These are phyloP conservation scores for Dioscorea alata DNA, from an alignment of 106 monocot species.

Conservation along the genomic window DNA sequence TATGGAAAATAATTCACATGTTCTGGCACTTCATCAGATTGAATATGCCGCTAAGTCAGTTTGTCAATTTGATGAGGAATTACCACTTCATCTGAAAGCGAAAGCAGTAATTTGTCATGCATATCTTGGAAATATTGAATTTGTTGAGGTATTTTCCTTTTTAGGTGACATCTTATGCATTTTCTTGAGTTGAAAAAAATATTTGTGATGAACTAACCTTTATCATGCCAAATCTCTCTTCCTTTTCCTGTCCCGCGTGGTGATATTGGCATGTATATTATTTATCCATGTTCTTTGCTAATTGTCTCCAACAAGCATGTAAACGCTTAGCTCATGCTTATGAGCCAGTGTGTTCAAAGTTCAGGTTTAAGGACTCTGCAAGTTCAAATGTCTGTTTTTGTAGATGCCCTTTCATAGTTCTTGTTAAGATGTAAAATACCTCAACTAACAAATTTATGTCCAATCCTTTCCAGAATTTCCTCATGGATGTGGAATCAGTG, in stretches of 20 bases:
- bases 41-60: conserved; percentile 20
- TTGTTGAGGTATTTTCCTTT: conserved; percentile 80
- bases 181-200: too few relatives aligned
- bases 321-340: not conserved
- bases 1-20: conserved; percentile 49
- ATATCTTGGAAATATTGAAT: conserved; percentile 66
- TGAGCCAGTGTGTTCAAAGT: not conserved
- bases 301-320: too few relatives aligned
- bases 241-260: too few relatives aligned
- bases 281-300: not conserved
- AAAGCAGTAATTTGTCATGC: conserved; percentile 71
- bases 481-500: conserved; percentile 39
- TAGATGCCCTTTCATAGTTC: too few relatives aligned
- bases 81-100: conserved; percentile 37
- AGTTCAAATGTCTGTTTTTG: not conserved
- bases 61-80: conserved; percentile 18
- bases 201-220: too few relatives aligned
- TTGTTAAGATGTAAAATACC: not conserved
- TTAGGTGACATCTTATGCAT: not conserved
- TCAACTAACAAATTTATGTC: not conserved
- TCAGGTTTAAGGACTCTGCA: not conserved
- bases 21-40: conserved; percentile 58
- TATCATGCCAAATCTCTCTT: too few relatives aligned
- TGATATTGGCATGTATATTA: not conserved
- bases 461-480: conserved; percentile 32